These are phyloP conservation scores for Rhododendron ferrugineum DNA, from an alignment of 148 eudicot species.

Conservation along the genomic window DNA sequence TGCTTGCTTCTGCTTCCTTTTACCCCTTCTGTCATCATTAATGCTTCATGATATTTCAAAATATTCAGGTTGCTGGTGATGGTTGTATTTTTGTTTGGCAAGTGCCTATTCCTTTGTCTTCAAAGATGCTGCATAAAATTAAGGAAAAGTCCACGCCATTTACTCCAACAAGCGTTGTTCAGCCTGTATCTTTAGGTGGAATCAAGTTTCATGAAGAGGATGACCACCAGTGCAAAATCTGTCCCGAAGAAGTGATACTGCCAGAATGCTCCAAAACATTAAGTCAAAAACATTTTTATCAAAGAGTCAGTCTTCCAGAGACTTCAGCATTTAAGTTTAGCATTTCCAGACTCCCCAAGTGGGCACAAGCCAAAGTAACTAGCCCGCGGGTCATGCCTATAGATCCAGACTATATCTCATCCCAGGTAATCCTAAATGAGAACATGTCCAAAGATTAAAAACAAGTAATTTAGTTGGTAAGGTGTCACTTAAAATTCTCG, in stretches of 20 bases:
- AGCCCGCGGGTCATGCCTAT: conserved; percentile 8
- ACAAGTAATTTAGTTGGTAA: not conserved
- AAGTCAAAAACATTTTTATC: conserved; percentile 11
- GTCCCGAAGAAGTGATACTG: conserved; percentile 6
- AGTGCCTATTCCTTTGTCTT: conserved; percentile 33
- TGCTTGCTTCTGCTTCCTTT: not conserved
- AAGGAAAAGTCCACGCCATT: conserved; percentile 19
- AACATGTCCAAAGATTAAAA: not conserved
- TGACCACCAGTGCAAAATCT: conserved; percentile 9
- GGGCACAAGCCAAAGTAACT: conserved; percentile 47
- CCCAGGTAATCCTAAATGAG: conserved; percentile 20
- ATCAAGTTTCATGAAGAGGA: conserved; percentile 20
- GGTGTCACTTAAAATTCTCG: not conserved
- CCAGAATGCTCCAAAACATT: conserved; percentile 14
- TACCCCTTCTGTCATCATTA: not conserved
- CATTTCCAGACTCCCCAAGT: conserved; percentile 51
- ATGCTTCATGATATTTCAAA: not conserved
- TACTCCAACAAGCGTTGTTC: conserved; percentile 17
- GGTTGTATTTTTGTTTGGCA: conserved; percentile 54
- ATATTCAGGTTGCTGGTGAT: conserved; percentile 45
- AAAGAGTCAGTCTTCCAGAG: conserved; percentile 17
- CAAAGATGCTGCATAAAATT: conserved; percentile 35
- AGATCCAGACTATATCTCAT: conserved; percentile 14
- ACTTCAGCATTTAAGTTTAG: conserved; percentile 42
- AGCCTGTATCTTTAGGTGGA: conserved; percentile 15